Conservation (phyloP, 768 basidiomycete genomes). For the Boletus subparvulus region DNA sequence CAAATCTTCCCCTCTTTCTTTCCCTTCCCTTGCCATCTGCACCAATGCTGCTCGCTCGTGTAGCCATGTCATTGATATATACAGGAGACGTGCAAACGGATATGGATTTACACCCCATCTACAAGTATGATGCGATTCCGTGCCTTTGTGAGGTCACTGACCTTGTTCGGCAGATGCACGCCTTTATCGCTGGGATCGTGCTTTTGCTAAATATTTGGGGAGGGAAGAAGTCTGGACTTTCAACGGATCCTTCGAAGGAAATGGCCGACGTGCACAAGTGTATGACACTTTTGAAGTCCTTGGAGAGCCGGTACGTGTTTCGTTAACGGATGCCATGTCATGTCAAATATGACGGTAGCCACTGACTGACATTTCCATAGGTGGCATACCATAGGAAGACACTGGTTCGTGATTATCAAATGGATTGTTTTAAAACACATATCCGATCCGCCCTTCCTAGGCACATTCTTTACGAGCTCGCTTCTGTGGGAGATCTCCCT, state of each 20-base stretch:
- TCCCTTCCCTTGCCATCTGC: constrained; percentile 77
- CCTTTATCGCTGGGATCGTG: constrained; percentile 51
- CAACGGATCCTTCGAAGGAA: constrained; percentile 42
- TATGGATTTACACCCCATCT: constrained; percentile 23
- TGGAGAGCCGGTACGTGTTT: constrained; percentile 35
- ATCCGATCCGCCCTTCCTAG: constrained; percentile 32
- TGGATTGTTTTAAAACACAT: not conserved
- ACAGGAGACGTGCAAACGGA: constrained; percentile 36
- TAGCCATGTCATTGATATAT: constrained; percentile 66
- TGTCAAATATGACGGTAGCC: not conserved
- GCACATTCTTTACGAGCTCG: constrained; percentile 73
- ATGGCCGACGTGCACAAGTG: constrained; percentile 54
- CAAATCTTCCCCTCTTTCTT: constrained; percentile 46
- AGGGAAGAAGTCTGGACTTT: constrained; percentile 42
- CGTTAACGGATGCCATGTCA: not conserved
- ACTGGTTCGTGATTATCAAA: constrained; percentile 40
- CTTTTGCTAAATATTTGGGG: constrained; percentile 59
- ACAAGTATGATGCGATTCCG: constrained; percentile 24
- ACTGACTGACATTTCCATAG: constrained; percentile 22
- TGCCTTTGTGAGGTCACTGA: not conserved
- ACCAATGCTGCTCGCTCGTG: constrained; percentile 81
- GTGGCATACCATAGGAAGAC: constrained; percentile 48
- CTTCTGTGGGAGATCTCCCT: constrained; percentile 68
- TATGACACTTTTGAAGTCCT: constrained; percentile 39
- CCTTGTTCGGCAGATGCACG: constrained; percentile 31